Base-by-base conservation (phyloP, 306 rosid genomes). In the Quercus robur region DNA sequence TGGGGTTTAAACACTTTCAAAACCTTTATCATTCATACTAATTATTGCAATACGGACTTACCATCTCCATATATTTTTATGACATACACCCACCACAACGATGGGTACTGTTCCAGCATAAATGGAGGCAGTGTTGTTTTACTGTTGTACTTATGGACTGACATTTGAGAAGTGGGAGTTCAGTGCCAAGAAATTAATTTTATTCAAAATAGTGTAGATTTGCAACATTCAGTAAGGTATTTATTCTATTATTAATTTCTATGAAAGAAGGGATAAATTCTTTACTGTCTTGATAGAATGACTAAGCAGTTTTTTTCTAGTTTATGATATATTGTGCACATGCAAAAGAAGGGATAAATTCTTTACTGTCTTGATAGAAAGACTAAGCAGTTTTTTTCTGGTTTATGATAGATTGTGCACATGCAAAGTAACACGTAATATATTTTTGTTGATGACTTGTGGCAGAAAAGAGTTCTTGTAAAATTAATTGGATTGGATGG, bases 401-500 rank as follows among this genome's bases (percentile, higher is more conserved):
- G 13, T 46, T 10, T 46, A 46, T 46, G 4, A 46, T 46, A 46
- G 3, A 46, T 46, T 11, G 54, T 46, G 54, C 54, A 46, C 54
- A 2, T 46, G 54, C 54, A 46, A 46, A 3, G 3, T 46, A 46
- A 46, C 0, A 46, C 12, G 13, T 46, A 46, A 46, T 46, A 9
- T 9, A 46, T 46, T 46, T 46, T 10, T 46, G 17, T 18, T 67
- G 8, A 67, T 33, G 15, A 33, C 52, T 67, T 67, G 72, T 35
- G 49, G 52, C 72, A 33, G 72, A 67, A 19, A 18, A 67, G 18
- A 31, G 49, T 67, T 21, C 26, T 2, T 26, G 72, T 33, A 35
- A 18, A 67, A 13, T 67, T 49, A 67, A 23, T 18, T 31, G 17
- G 52, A 51, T 62, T 35, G 49, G 67, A 92, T 92, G 97, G 90